Evolutionary conservation across 768 basidiomycete genomes (phyloP).

Genomic region (Chlorophyllum brunneum): DNA sequence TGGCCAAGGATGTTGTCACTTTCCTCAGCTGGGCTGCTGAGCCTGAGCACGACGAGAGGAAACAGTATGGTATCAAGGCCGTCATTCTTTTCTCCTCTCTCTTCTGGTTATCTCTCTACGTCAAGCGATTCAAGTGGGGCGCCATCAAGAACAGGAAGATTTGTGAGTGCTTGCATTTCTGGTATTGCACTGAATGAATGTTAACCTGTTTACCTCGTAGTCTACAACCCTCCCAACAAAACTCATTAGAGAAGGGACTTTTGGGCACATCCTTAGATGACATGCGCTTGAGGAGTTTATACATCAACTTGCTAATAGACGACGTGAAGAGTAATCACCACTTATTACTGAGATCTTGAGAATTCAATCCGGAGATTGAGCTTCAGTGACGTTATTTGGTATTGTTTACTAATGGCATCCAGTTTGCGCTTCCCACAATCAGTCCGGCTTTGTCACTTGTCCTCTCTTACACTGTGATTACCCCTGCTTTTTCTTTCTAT

Average conservation of each 20-base stretch:
- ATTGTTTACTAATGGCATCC: background rate
- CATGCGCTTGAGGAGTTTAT: constrained; percentile 17
- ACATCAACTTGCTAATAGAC: constrained; percentile 21
- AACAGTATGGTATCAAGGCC: constrained; percentile 95
- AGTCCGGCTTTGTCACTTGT: background rate
- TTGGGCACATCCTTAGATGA: constrained; percentile 21
- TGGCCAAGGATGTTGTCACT: constrained; percentile 97
- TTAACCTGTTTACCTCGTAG: constrained; percentile 27
- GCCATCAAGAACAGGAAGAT: constrained; percentile 93
- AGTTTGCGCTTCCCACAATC: background rate
- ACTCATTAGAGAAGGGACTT: constrained; percentile 40
- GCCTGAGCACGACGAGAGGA: constrained; percentile 96
- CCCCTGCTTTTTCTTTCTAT: background rate
- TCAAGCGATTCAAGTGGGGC: constrained; percentile 96
- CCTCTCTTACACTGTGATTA: background rate
- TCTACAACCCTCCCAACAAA: constrained; percentile 62
- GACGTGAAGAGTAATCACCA: constrained; percentile 9
- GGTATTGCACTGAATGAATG: background rate
- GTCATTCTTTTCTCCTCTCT: constrained; percentile 89
- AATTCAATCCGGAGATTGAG: too few relatives aligned
- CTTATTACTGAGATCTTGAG: too few relatives aligned
- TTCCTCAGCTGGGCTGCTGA: constrained; percentile 98
- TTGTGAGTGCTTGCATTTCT: constrained; percentile 41
- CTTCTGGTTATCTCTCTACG: constrained; percentile 75
- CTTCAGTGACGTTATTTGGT: background rate